Conservation (phyloP, 495 filamentous ascomycete genomes). For the Coniosporium apollinis region DNA sequence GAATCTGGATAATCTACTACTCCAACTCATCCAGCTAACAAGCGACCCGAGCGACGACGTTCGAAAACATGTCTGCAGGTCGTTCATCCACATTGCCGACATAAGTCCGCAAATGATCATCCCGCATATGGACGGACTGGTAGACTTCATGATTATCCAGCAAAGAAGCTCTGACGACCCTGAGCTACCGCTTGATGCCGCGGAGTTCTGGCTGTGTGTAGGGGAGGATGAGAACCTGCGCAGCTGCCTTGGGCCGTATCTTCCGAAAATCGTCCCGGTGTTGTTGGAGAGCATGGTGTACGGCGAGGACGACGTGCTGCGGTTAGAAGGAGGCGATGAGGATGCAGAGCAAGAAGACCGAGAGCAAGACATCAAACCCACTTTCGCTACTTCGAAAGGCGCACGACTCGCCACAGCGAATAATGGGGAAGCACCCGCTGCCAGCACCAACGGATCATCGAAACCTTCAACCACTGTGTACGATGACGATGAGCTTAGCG, state of each 20-base stretch:
- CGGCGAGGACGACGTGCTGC: slow-evolving; percentile 76
- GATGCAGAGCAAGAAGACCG: slow-evolving; percentile 84
- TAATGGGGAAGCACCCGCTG: slow-evolving; percentile 25
- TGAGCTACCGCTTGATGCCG: slow-evolving; percentile 83
- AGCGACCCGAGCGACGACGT: slow-evolving; percentile 61
- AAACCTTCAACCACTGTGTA: slow-evolving; percentile 11
- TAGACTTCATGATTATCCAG: slow-evolving; percentile 83
- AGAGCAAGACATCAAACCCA: slow-evolving; percentile 80
- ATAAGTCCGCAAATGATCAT: slow-evolving; percentile 75
- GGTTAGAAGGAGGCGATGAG: slow-evolving; percentile 62
- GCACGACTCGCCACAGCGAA: slow-evolving; percentile 30
- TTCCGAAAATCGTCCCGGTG: slow-evolving; percentile 76
- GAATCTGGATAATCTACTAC: slow-evolving; percentile 62
- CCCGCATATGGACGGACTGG: slow-evolving; percentile 75
- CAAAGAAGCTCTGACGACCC: slow-evolving; percentile 72
- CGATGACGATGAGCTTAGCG: slow-evolving; percentile 48
- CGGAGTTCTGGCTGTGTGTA: slow-evolving; percentile 92
- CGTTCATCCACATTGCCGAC: slow-evolving; percentile 85
- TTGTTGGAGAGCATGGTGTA: slow-evolving; percentile 94
- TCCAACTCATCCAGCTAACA: slow-evolving; percentile 65
- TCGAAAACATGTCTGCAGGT: slow-evolving; percentile 77
- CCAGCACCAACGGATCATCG: slow-evolving; percentile 30
- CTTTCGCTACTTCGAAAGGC: slow-evolving; percentile 66
- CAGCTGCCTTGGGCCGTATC: slow-evolving; percentile 52
- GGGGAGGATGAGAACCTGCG: slow-evolving; percentile 73